phyloP scores from a whole-genome alignment of 2,329 filamentous ascomycete genomes.

The Microcyclospora tardicrescens region DNA sequence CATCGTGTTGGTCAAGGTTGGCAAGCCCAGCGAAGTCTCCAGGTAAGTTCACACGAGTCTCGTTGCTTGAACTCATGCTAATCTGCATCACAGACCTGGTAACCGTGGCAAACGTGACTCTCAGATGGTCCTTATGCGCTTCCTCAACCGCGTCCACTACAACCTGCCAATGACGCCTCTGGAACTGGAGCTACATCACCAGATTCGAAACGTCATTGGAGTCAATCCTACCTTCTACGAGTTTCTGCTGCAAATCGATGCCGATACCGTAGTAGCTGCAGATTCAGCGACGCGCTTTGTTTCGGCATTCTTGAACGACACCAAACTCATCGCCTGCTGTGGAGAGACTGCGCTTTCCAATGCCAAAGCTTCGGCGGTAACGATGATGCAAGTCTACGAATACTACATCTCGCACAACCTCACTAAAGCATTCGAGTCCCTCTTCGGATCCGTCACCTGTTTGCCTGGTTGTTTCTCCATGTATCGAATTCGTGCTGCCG shows the following conservation, averaged over 20 bases:
- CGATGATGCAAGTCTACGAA: conserved; percentile 99
- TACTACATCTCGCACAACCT: conserved; percentile 99
- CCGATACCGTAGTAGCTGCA: conserved; percentile 82
- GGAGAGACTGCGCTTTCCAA: conserved; percentile 92
- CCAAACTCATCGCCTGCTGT: conserved; percentile 82
- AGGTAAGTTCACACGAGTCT: conserved; percentile 22
- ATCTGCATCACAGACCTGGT: conserved; percentile 45
- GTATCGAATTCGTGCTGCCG: conserved; percentile 91
- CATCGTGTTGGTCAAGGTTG: conserved; percentile 91
- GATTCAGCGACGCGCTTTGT: conserved; percentile 91
- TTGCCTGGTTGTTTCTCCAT: conserved; percentile 97
- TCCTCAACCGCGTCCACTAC: conserved; percentile 98
- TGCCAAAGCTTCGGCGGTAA: conserved; percentile 82
- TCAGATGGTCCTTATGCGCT: conserved; percentile 96
- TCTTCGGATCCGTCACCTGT: conserved; percentile 96
- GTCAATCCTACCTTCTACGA: conserved; percentile 99
- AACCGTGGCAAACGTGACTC: conserved; percentile 99
- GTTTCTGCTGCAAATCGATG: conserved; percentile 90
- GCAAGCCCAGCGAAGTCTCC: conserved; percentile 63
- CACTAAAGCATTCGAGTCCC: conserved; percentile 89
- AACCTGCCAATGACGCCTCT: conserved; percentile 91
- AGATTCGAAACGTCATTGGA: conserved; percentile 96
- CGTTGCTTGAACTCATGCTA: conserved; percentile 1
- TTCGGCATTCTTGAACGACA: conserved; percentile 79
- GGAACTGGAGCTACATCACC: conserved; percentile 96